Evolutionary conservation across 2,329 filamentous ascomycete genomes (phyloP), one percentile per base, ranked within the genome.

Genomic region (Penicillium sp.): DNA sequence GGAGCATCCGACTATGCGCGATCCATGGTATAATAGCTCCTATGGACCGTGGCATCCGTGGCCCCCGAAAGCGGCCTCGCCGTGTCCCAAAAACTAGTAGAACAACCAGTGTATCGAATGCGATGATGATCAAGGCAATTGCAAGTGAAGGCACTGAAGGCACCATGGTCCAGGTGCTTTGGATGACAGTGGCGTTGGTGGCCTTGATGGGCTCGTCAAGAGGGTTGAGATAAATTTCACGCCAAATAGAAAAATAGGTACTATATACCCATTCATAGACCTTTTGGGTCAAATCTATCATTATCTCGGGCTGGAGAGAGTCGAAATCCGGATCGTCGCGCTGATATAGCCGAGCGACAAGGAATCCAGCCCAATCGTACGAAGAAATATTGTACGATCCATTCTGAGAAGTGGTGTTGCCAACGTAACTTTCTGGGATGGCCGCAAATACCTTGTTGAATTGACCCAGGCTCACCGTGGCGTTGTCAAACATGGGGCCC

Each of bases 391-490:
- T 63, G 40, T 65, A 65, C 1, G 57, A 58, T 8, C 63, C 60
- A n/a, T 64, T 63, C 13, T 48, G 44, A 16, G 55, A 39, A 3
- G 60, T 56, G 2, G 61, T 59, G 31, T 67, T 65, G 16, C 64
- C 66, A 2, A 63, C 58, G 30, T 63, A 69, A 38, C 58, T 68
- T 44, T 67, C 67, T 1, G 68, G 67, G 11, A 70, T 69, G 2
- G 67, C 60, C 5, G 66, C 66, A 55, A 70, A 70, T 2, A 68
- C 64, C 49, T 68, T 69, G 56, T 70, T 69, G 53, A 69, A 70
- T 39, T 70, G 66, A 1, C 67, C 68, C 25, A 70, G 50, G 31
- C 65, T 69, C 45, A 67, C 48, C 4, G 67, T 70, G 5, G 67
- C 68, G 46, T 70, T 70, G 11, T 66, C 57, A 36, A 64, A 65